Evolutionary conservation across 208 protist species (phyloP), one percentile per base, ranked within the genome.

Genomic region (Acanthamoeba lenticulata): DNA sequence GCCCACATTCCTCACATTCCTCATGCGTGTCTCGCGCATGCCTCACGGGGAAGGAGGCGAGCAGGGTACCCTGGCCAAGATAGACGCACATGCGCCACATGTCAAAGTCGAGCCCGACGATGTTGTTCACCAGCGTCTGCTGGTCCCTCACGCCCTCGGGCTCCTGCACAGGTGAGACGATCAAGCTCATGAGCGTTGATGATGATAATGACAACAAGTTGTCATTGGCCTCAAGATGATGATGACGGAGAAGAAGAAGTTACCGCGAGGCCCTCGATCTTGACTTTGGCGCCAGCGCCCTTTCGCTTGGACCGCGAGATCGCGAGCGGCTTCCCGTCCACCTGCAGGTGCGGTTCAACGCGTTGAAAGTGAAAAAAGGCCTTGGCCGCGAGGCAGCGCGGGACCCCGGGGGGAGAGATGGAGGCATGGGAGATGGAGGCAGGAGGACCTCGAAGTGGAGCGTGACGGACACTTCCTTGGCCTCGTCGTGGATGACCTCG

Each of bases 41-140:
- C 52, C 17, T 27, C 29, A 9, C 13, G n/a, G 7, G n/a, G 21
- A 32, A 72, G 29, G 62, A 29, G 29, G 62, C 62, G 29, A 57
- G 9, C 13, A 19, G 7, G 49, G 9, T 47, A 69, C 94, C 94
- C 42, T 95, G 94, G 1, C 94, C 94, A 19, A 95, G n/a, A 72
- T 95, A 95, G 17, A 95, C 92, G 67, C 95, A 94, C 92, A 94
- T 94, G 57, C 95, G 94, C 69, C 91, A 96, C 27, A 94, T 36
- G 38, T 94, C 91, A 94, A 93, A 96, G 69, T 96, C 95, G 24
- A 96, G 67, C 11, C 95, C 95, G 11, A 96, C 42, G 2, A 96
- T 90, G 62, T 96, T 94, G 24, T 96, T 94, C 17, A 95, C 92
- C 3, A 94, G 27, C 1, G 24, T 24, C 32, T 95, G 94, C 62